phyloP scores from a whole-genome alignment of 2,329 filamentous ascomycete genomes.

The Cercospora zeina region DNA sequence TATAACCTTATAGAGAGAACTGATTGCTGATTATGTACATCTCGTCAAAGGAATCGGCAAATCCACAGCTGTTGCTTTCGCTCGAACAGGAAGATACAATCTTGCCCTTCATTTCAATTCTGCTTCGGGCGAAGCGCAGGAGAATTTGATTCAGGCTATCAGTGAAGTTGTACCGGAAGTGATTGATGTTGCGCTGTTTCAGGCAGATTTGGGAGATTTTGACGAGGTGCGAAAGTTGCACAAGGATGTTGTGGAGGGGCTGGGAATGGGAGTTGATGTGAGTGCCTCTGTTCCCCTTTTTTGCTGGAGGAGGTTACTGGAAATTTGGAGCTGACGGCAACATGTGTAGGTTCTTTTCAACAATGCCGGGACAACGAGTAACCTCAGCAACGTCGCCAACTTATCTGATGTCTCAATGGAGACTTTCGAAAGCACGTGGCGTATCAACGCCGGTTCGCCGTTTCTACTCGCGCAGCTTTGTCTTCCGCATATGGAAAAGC shows the following conservation, averaged over 20 bases:
- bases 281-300: neutral
- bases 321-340: neutral
- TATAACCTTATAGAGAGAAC: neutral
- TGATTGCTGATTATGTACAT: too few species aligned
- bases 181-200: slow-evolving; percentile 40
- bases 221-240: slow-evolving; percentile 40
- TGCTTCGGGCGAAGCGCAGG: slow-evolving; percentile 39
- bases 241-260: slow-evolving; percentile 36
- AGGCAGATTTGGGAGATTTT: slow-evolving; percentile 31
- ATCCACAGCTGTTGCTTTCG: slow-evolving; percentile 46
- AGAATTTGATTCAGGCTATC: slow-evolving; percentile 36
- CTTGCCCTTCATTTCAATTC: slow-evolving; percentile 50
- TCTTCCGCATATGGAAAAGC: slow-evolving; percentile 42
- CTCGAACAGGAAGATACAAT: slow-evolving; percentile 43
- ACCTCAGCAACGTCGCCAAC: slow-evolving; percentile 32
- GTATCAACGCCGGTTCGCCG: slow-evolving; percentile 42
- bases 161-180: slow-evolving; percentile 43
- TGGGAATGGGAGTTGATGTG: slow-evolving; percentile 42
- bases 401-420: slow-evolving; percentile 42
- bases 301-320: neutral
- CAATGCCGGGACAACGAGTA: slow-evolving; percentile 42
- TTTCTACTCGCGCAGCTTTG: slow-evolving; percentile 46
- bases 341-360: slow-evolving; percentile 40
- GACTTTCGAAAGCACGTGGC: slow-evolving; percentile 43
- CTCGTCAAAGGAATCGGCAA: slow-evolving; percentile 44